These are phyloP conservation scores for Trichoderma erinaceum DNA, from an alignment of 495 filamentous ascomycete genomes.

Conservation along the genomic window DNA sequence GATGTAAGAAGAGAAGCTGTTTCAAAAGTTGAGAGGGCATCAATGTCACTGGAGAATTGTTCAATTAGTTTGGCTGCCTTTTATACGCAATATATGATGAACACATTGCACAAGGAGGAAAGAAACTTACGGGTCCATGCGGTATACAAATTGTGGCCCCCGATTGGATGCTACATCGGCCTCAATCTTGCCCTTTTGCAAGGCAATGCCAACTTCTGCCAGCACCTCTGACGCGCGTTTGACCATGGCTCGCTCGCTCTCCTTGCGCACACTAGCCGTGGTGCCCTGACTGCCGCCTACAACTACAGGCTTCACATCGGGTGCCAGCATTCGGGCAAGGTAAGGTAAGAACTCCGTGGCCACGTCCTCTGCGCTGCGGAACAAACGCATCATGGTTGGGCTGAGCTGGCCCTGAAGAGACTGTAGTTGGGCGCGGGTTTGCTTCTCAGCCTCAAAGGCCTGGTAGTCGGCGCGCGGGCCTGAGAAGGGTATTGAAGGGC, in stretches of 20 bases:
- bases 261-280: conserved; percentile 78
- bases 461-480: conserved; percentile 73
- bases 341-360: conserved; percentile 79
- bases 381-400: conserved; percentile 61
- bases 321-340: conserved; percentile 73
- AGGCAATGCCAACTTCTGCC: conserved; percentile 67
- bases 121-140: conserved; percentile 80
- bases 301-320: conserved; percentile 87
- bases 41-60: conserved; percentile 40
- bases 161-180: conserved; percentile 39
- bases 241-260: conserved; percentile 75
- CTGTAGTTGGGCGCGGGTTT: conserved; percentile 49
- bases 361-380: conserved; percentile 67
- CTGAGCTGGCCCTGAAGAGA: conserved; percentile 49
- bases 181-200: conserved; percentile 78
- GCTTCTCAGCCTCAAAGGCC: conserved; percentile 69
- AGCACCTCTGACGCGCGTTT: conserved; percentile 72
- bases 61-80: neutral
- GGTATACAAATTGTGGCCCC: conserved; percentile 69
- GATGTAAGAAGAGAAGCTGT: conserved; percentile 45
- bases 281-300: conserved; percentile 62
- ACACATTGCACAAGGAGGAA: neutral
- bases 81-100: neutral
- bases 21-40: conserved; percentile 58
- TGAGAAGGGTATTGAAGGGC: conserved; percentile 61